Evolutionary conservation across 768 basidiomycete genomes (phyloP).

Genomic region (Rhizopogon vinicolor): DNA sequence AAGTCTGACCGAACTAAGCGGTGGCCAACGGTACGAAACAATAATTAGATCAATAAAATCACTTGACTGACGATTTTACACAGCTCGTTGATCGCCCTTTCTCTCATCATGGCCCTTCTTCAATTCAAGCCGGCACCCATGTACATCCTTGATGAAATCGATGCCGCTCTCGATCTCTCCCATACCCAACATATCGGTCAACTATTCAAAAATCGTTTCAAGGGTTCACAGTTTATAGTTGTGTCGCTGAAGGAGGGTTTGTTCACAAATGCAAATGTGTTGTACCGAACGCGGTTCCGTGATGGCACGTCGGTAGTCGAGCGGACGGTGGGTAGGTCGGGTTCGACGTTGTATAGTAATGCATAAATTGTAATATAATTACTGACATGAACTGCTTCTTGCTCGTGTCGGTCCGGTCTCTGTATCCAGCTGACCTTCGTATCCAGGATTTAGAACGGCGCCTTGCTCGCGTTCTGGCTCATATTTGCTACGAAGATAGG

Average conservation of each 20-base stretch:
- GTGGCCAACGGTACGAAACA: constrained; percentile 81
- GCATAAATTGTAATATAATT: constrained; percentile 7
- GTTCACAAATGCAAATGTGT: constrained; percentile 92
- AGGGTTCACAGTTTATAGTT: constrained; percentile 59
- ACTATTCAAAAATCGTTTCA: no score
- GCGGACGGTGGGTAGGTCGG: constrained; percentile 63
- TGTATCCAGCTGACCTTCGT: no score
- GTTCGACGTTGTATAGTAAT: constrained; percentile 35
- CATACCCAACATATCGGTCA: constrained; percentile 66
- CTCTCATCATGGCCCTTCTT: constrained; percentile 97
- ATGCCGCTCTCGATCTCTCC: constrained; percentile 89
- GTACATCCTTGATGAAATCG: constrained; percentile 81
- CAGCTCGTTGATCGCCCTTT: constrained; percentile 95
- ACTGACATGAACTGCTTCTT: constrained; percentile 19
- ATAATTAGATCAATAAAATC: neutral
- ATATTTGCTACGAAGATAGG: no score
- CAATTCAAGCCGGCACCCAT: constrained; percentile 99
- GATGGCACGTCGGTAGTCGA: constrained; percentile 94
- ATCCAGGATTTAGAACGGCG: no score
- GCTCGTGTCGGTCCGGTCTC: no score
- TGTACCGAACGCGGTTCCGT: constrained; percentile 79
- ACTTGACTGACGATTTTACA: constrained; percentile 1
- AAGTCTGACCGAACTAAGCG: constrained; percentile 93
- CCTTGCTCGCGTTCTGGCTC: no score
- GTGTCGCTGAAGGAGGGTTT: constrained; percentile 92